A percentile compares a stretch with the other conserved stretches of the same genome.
phyloP scores from a whole-genome alignment of 768 basidiomycete genomes.

The Pleurotus platypus region DNA sequence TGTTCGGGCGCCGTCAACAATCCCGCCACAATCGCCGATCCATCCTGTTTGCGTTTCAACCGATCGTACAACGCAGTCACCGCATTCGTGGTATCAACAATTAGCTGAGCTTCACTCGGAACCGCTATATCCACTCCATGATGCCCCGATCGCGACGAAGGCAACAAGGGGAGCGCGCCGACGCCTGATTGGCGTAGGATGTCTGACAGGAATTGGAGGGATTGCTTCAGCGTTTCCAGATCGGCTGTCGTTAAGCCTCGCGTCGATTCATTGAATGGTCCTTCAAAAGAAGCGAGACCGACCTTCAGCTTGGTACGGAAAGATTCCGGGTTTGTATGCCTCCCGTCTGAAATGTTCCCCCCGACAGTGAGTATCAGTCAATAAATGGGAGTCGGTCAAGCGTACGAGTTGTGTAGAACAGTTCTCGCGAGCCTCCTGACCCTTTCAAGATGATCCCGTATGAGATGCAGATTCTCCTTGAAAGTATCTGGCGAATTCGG shows the following conservation, averaged over 20 bases:
- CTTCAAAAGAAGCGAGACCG: conserved; percentile 6
- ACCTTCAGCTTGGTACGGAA: conserved; percentile 56
- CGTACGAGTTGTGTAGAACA: conserved; percentile 53
- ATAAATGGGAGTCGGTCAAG: background rate
- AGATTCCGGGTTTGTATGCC: conserved; percentile 55
- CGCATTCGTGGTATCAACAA: conserved; percentile 29
- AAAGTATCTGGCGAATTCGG: conserved; percentile 61
- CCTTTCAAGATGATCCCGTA: conserved; percentile 44
- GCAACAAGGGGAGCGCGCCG: conserved; percentile 57
- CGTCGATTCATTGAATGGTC: background rate
- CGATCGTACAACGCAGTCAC: conserved; percentile 39
- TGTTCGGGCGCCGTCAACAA: conserved; percentile 20
- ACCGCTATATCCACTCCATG: conserved; percentile 8
- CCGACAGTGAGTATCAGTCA: background rate
- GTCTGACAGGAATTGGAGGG: conserved; percentile 41
- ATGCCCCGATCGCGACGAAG: conserved; percentile 3
- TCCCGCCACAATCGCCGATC: conserved; percentile 37
- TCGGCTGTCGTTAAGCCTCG: conserved; percentile 27
- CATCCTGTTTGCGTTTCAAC: conserved; percentile 40
- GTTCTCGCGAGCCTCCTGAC: conserved; percentile 46
- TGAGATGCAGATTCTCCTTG: conserved; percentile 50
- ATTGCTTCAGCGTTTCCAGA: conserved; percentile 47
- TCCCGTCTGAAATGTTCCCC: conserved; percentile 38
- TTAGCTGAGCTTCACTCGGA: conserved; percentile 36
- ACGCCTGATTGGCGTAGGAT: conserved; percentile 57